Conservation (phyloP, 208 protist genomes). For the Plasmodiophora brassicae region DNA sequence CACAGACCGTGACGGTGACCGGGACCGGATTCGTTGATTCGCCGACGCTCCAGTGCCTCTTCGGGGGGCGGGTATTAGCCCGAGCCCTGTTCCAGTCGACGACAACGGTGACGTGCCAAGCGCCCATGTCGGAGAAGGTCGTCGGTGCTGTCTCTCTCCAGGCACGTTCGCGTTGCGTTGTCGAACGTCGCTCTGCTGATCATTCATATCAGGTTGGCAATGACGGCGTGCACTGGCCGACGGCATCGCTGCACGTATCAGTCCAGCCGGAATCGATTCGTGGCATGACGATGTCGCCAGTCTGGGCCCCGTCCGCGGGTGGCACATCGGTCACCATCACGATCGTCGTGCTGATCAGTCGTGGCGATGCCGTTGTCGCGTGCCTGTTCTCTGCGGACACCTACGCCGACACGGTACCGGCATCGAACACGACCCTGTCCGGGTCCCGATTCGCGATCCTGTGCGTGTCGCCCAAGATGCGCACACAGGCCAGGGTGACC, state of each 20-base stretch:
- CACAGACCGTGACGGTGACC: too few relatives aligned
- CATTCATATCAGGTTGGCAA: too few relatives aligned
- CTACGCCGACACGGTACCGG: background rate
- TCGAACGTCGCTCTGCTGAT: too few relatives aligned
- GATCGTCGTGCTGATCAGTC: background rate
- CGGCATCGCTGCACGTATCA: background rate
- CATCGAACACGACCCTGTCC: background rate
- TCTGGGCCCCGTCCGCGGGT: background rate
- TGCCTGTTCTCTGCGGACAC: constrained; percentile 3
- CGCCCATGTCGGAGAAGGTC: too few relatives aligned
- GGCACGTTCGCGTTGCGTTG: too few relatives aligned
- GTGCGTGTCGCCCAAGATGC: background rate
- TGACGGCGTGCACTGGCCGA: too few relatives aligned
- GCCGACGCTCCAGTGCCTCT: too few relatives aligned
- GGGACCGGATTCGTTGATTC: too few relatives aligned
- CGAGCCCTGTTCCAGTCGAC: too few relatives aligned
- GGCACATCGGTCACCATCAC: background rate
- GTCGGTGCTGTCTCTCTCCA: too few relatives aligned
- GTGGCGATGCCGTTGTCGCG: background rate
- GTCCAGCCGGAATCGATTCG: background rate
- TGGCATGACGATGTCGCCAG: background rate
- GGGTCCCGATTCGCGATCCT: background rate
- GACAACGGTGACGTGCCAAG: too few relatives aligned
- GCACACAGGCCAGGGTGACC: background rate
- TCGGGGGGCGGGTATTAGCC: too few relatives aligned